A percentile compares a stretch with the other conserved stretches of the same genome.
These are phyloP conservation scores for Fusarium sublunatum DNA, from an alignment of 2,329 filamentous ascomycete species.

Conservation along the genomic window DNA sequence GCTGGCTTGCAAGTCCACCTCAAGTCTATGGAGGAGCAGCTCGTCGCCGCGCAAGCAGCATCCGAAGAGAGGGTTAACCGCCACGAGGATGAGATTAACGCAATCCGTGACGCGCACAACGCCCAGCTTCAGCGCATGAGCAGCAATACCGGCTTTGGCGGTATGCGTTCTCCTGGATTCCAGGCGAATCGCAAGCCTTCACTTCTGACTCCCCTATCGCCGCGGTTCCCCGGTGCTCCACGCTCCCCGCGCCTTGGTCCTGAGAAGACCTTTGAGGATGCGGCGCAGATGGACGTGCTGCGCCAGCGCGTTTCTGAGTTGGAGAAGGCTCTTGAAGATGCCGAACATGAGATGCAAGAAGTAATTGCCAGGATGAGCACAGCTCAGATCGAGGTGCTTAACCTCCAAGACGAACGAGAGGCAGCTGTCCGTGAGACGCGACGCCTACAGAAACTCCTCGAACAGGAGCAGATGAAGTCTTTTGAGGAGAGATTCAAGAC, in stretches of 20 bases:
- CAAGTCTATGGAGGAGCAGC: conserved; percentile 82
- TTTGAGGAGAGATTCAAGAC: conserved; percentile 55
- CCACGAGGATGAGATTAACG: conserved; percentile 86
- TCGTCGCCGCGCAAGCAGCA: conserved; percentile 83
- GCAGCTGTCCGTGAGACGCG: conserved; percentile 78
- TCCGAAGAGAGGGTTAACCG: conserved; percentile 85
- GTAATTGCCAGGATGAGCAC: conserved; percentile 83
- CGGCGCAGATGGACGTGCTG: conserved; percentile 78
- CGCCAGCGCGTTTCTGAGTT: conserved; percentile 84
- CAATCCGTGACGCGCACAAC: conserved; percentile 80
- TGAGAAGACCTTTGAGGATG: conserved; percentile 76
- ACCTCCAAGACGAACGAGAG: conserved; percentile 80
- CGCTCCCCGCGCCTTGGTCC: conserved; percentile 63
- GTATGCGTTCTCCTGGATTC: conserved; percentile 49
- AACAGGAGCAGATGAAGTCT: conserved; percentile 69
- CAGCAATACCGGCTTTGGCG: conserved; percentile 52
- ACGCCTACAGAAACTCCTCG: conserved; percentile 73
- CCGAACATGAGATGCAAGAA: conserved; percentile 82
- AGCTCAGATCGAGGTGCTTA: conserved; percentile 84
- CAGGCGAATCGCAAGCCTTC: conserved; percentile 49
- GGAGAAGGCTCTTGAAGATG: conserved; percentile 72
- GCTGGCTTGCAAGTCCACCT: conserved; percentile 84
- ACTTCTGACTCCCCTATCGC: conserved; percentile 52
- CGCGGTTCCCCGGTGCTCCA: conserved; percentile 51
- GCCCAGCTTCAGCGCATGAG: conserved; percentile 81